Evolutionary conservation across 495 filamentous ascomycete species (phyloP).

Genomic region (Xylaria flabelliformis): DNA sequence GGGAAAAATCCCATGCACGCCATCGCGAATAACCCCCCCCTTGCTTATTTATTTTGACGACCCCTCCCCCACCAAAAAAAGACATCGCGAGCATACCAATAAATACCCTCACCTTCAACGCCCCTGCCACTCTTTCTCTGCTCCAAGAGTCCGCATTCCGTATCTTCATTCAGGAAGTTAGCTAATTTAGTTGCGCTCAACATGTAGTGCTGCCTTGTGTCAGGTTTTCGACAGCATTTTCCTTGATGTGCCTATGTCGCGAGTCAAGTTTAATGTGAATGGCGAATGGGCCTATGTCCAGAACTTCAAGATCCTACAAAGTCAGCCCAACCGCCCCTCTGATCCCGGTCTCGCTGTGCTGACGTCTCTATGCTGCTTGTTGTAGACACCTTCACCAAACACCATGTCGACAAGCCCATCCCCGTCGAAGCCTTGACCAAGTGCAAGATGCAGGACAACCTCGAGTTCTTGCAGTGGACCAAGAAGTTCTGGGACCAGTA

Average conservation of each 20-base stretch:
- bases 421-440: constrained; percentile 89
- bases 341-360: constrained; percentile 22
- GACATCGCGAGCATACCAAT: constrained; percentile 23
- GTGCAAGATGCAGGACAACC: constrained; percentile 99
- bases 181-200: constrained; percentile 28
- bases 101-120: not conserved
- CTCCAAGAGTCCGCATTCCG: not conserved
- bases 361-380: constrained; percentile 26
- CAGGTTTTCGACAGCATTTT: constrained; percentile 98
- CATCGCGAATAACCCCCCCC: constrained; percentile 27
- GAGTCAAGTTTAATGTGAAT: constrained; percentile 98
- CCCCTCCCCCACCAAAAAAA: constrained; percentile 44
- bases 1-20: not conserved
- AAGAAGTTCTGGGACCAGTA: constrained; percentile 98
- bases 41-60: constrained; percentile 36
- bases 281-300: constrained; percentile 96
- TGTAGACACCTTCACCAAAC: constrained; percentile 80
- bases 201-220: constrained; percentile 84
- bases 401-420: constrained; percentile 83
- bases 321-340: constrained; percentile 57
- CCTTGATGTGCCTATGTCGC: constrained; percentile 93
- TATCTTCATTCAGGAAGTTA: not conserved
- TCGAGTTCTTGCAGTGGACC: constrained; percentile 96
- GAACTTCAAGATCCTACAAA: constrained; percentile 97
- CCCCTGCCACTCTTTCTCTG: not conserved